A percentile compares a stretch with the other conserved stretches of the same genome.
Conservation (phyloP, 2,329 filamentous ascomycete genomes). For the Helminthosporium solani region DNA sequence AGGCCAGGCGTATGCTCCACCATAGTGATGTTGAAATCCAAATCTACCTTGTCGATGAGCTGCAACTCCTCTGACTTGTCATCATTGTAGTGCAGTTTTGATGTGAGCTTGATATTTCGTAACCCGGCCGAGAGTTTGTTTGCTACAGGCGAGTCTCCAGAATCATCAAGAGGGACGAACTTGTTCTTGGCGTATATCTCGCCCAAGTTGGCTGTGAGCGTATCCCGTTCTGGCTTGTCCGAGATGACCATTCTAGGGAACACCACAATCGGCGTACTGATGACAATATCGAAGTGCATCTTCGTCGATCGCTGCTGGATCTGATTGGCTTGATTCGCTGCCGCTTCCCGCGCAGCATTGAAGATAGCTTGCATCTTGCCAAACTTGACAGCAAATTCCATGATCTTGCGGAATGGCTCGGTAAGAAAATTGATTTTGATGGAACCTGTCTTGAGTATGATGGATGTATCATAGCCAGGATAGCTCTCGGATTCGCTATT, state of each 20-base stretch:
- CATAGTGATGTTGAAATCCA: slow-evolving; percentile 90
- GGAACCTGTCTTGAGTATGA: slow-evolving; percentile 87
- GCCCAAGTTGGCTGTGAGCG: slow-evolving; percentile 88
- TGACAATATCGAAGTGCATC: slow-evolving; percentile 89
- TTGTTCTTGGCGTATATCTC: slow-evolving; percentile 97
- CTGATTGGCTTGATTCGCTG: slow-evolving; percentile 88
- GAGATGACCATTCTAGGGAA: slow-evolving; percentile 79
- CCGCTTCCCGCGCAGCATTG: slow-evolving; percentile 92
- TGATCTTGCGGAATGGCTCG: slow-evolving; percentile 96
- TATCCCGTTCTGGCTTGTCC: slow-evolving; percentile 71
- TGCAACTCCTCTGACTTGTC: slow-evolving; percentile 80
- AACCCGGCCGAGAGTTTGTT: slow-evolving; percentile 92
- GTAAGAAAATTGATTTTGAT: slow-evolving; percentile 97
- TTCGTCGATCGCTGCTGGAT: slow-evolving; percentile 87
- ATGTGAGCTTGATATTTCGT: slow-evolving; percentile 86
- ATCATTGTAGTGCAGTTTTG: slow-evolving; percentile 77
- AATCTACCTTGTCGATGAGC: slow-evolving; percentile 94
- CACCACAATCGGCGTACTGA: slow-evolving; percentile 94
- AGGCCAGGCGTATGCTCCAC: slow-evolving; percentile 77
- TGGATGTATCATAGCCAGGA: slow-evolving; percentile 90
- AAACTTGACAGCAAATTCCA: slow-evolving; percentile 97
- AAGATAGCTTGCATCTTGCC: slow-evolving; percentile 99
- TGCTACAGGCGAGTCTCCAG: slow-evolving; percentile 68
- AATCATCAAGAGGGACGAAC: slow-evolving; percentile 82
- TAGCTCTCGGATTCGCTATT: slow-evolving; percentile 74